Evolutionary conservation across 2,329 filamentous ascomycete genomes (phyloP).

Genomic region (Magnaporthales sp.): DNA sequence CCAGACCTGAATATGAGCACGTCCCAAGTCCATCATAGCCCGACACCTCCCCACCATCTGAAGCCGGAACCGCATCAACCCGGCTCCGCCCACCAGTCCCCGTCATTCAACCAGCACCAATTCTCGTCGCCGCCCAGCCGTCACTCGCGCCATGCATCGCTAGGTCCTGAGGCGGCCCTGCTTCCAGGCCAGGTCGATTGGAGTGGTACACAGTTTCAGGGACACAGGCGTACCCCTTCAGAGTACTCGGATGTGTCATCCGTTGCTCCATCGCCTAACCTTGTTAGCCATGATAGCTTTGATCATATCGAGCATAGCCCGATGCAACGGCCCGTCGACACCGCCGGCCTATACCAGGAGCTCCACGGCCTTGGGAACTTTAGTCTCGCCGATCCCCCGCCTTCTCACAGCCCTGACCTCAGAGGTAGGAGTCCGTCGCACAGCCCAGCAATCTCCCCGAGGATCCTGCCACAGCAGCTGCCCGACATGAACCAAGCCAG

Average conservation of each 20-base stretch:
- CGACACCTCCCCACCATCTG: conserved; percentile 47
- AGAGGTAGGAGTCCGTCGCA: conserved; percentile 71
- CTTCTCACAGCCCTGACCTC: conserved; percentile 52
- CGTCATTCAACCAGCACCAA: conserved; percentile 46
- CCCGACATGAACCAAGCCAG: conserved; percentile 41
- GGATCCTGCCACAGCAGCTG: conserved; percentile 48
- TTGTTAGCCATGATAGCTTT: conserved; percentile 70
- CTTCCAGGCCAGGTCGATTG: conserved; percentile 46
- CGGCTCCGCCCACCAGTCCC: conserved; percentile 45
- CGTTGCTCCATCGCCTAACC: conserved; percentile 67
- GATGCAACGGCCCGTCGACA: conserved; percentile 65
- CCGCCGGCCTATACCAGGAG: conserved; percentile 62
- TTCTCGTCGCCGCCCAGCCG: conserved; percentile 38
- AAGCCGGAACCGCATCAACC: conserved; percentile 36
- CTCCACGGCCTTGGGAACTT: conserved; percentile 72
- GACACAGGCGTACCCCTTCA: conserved; percentile 79
- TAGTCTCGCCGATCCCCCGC: conserved; percentile 62
- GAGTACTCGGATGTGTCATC: conserved; percentile 89
- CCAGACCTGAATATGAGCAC: conserved; percentile 46
- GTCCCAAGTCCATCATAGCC: conserved; percentile 45
- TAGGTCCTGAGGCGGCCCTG: conserved; percentile 49
- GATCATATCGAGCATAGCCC: conserved; percentile 65
- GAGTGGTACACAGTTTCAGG: conserved; percentile 55
- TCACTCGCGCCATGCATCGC: conserved; percentile 48
- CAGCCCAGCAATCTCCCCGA: conserved; percentile 57